Evolutionary conservation across 2,329 filamentous ascomycete species (phyloP), one percentile per base, ranked within the genome.

Genomic region (Whalleya microplaca): DNA sequence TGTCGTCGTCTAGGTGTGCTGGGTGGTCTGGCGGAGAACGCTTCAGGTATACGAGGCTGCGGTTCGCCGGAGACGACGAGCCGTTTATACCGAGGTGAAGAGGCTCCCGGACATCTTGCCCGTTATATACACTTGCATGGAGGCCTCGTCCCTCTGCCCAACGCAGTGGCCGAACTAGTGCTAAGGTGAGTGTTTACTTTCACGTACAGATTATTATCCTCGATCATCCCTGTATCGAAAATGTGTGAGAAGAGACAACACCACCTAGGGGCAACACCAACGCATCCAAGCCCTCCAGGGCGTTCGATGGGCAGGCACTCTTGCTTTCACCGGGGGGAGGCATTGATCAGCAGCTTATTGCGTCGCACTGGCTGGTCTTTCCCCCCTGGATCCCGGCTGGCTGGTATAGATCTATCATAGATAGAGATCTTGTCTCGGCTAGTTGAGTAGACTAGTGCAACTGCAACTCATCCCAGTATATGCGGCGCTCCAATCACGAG

Each of bases 341-440:
- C n/a, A n/a, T n/a, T n/a, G n/a, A 64, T 64, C 56, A 62, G 56
- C 61, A 56, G 45, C 52, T 50, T 45, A 48, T 40, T 54, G 43
- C 41, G 54, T 58, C 55, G 54, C 58, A 62, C 56, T 59, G 59
- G 59, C 18, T n/a, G 48, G 58, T 44, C 53, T 45, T 47, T 29
- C 46, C 41, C 55, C n/a, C 53, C 54, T 55, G 49, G 53, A 56
- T 51, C 46, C 47, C 59, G 55, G 56, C 58, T 45, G 53, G 53
- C 51, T 47, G 54, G 52, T 43, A 51, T 47, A 52, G 54, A 53
- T 47, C 55, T 58, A 51, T 50, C 47, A 27, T 27, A 27, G 41
- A 50, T 63, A 63, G 53, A 64, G 59, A 62, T 60, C 61, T 60
- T 64, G 61, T 64, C 61, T 64, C 61, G 61, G 61, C 56, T 64